phyloP scores from a whole-genome alignment of 306 rosid species.

The Neltuma alba region DNA sequence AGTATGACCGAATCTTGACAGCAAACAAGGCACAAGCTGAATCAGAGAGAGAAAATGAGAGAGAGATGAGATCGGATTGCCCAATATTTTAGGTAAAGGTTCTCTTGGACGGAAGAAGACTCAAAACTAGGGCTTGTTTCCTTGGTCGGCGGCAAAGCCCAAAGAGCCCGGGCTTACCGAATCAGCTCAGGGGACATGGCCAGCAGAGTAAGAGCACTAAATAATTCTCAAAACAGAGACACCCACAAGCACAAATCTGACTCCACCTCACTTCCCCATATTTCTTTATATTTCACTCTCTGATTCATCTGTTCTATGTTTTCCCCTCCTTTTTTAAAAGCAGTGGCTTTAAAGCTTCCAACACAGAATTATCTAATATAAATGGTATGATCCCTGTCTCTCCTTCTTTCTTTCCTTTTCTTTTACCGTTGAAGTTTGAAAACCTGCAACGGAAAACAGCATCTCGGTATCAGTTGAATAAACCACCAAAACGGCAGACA shows the following conservation, averaged over 20 bases:
- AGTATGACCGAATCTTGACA: constrained; percentile 74
- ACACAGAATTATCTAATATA: constrained; percentile 41
- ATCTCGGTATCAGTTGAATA: constrained; percentile 87
- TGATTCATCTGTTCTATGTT: constrained; percentile 60
- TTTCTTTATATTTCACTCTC: constrained; percentile 55
- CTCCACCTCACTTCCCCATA: constrained; percentile 77
- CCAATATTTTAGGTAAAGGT: constrained; percentile 63
- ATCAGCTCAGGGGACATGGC: constrained; percentile 82
- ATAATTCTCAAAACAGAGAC: constrained; percentile 66
- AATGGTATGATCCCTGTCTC: not conserved
- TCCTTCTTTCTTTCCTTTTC: not conserved
- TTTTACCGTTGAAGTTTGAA: constrained; percentile 64
- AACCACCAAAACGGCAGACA: constrained; percentile 97
- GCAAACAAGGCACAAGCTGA: constrained; percentile 69
- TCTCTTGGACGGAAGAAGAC: constrained; percentile 83
- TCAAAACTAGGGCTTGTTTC: constrained; percentile 80
- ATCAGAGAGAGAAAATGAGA: constrained; percentile 55
- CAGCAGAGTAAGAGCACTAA: constrained; percentile 79
- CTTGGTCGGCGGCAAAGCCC: constrained; percentile 99
- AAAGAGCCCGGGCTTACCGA: constrained; percentile 80
- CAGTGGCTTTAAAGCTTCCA: constrained; percentile 56
- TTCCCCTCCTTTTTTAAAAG: constrained; percentile 29
- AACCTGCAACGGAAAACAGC: constrained; percentile 97
- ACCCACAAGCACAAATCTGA: constrained; percentile 76
- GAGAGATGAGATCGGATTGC: constrained; percentile 44